A percentile compares a stretch with the other conserved stretches of the same genome.
Conservation (phyloP, 1,139 yeast genomes). For the Eremothecium gossypii region DNA sequence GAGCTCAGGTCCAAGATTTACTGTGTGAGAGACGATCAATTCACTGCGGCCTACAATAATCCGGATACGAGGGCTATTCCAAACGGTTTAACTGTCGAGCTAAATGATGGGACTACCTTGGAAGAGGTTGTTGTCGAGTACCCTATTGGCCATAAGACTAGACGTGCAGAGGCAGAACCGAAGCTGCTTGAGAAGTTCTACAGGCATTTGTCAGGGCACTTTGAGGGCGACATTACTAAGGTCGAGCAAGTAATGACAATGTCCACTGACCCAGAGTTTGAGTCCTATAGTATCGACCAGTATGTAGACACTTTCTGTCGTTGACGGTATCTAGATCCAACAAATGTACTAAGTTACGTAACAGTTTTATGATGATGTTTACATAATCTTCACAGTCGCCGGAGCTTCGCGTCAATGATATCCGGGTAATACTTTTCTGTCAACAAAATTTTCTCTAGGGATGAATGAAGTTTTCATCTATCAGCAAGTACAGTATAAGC, state of each 20-base stretch:
- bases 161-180: constrained; percentile 53
- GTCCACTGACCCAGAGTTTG: constrained; percentile 31
- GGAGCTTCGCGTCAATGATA: no score
- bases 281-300: constrained; percentile 39
- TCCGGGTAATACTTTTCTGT: no score
- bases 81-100: constrained; percentile 41
- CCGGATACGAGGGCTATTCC: constrained; percentile 51
- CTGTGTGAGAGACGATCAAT: constrained; percentile 42
- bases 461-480: not conserved
- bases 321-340: not conserved
- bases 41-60: constrained; percentile 44
- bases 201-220: constrained; percentile 41
- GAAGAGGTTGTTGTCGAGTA: constrained; percentile 47
- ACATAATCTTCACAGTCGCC: no score
- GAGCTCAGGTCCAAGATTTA: constrained; percentile 44
- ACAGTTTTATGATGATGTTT: no score
- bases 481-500: constrained; percentile 1
- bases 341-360: no score
- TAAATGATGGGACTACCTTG: constrained; percentile 44
- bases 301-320: constrained; percentile 37
- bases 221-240: constrained; percentile 28
- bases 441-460: no score
- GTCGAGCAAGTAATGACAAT: constrained; percentile 34
- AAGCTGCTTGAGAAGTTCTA: constrained; percentile 42
- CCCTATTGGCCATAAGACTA: constrained; percentile 49